Base-by-base conservation (phyloP, 306 rosid genomes). In the Psophocarpus tetragonolobus region DNA sequence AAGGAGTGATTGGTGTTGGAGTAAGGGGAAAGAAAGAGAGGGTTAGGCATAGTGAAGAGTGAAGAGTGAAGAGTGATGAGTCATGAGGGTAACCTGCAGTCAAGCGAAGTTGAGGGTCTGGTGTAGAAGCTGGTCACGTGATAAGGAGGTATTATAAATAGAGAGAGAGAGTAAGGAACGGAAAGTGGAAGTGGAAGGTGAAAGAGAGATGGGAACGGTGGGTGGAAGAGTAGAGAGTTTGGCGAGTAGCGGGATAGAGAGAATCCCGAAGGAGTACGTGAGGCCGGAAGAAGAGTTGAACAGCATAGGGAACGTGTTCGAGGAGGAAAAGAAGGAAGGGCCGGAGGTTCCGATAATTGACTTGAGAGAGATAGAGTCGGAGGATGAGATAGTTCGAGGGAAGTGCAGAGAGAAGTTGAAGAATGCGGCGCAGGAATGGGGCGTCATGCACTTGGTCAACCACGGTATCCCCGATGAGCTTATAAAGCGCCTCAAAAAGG, bases 351-450 rank as follows among this genome's bases (percentile, higher is more conserved):
- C 98, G 1, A 89, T 87, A 0, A 93, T 93, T 17, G 98, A 93
- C 47, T 36, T 93, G 74, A 87, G 61, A 48, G 87, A 85, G 21
- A 84, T 93, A 6, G 85, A 87, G 1, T 91, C 90, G 0, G 71
- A 77, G 0, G 90, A 91, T n/a, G 82, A 76, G 51, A 36, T 29
- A 0, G 89, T 85, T 35, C n/a, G 91, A 45, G 73, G 45, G 0
- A 82, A 69, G 41, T 91, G 98, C 70, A 29, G 85, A 4, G 91
- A 87, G 74, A 83, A 78, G 42, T 48, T 93, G 45, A 87, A 82
- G 85, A 88, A 76, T 51, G 98, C 93, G 0, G 98, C 98, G 4
- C 5, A 41, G 33, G 97, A 91, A 2, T 93, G 98, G 98, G 98
- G 98, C 3, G 98, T 93, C 21, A 89, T 93, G 98, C 77, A 89